Evolutionary conservation across 1,284 basidiomycete species (phyloP), one percentile per base, ranked within the genome.

Genomic region (Pseudozyma sp.): DNA sequence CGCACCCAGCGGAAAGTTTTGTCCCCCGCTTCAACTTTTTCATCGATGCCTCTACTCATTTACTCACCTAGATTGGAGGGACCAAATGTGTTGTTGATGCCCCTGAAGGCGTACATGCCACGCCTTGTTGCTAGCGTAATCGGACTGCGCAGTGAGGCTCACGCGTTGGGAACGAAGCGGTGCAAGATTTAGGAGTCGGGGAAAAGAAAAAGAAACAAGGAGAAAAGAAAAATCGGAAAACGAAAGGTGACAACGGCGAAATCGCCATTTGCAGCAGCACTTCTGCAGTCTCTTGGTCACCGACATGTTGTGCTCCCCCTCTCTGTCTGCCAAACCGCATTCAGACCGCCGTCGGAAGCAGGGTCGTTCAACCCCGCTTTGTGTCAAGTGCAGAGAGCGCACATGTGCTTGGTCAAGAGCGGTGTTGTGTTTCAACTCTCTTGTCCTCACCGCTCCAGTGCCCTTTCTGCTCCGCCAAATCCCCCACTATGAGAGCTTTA

Each of bases 401-500:
- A 55, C 42, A 55, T 55, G 53, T 55, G 40, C n/a, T n/a, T 40
- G 35, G 12, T 21, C 12, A 12, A 25, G n/a, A n/a, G 8, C 38
- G 36, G 8, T 39, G 34, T 25, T 16, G 52, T 14, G 7, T 1
- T 12, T 40, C 10, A 25, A 42, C 8, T 7, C 49, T 19, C 10
- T 36, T 13, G 16, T 13, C 39, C 49, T 38, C 19, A n/a, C 19
- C 3, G 44, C 44, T 21, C 19, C 11, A n/a, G 44, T 19, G 44
- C 19, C 44, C 19, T 19, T 18, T 49, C 34, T 38, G 19, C 19
- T 52, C 57, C 56, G n/a, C 56, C 21, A 18, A 5, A 21, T 19
- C 45, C 25, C 62, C 58, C 55, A 14, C 51, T 51, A 52, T 31
- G 25, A 31, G 25, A 54, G 31, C 47, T 35, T 10, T 18, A 43